Percentiles rank a stretch among this genome's conserved stretches.
These are phyloP conservation scores for Cardamine resedifolia DNA, from an alignment of 345 rosid species.

Conservation along the genomic window DNA sequence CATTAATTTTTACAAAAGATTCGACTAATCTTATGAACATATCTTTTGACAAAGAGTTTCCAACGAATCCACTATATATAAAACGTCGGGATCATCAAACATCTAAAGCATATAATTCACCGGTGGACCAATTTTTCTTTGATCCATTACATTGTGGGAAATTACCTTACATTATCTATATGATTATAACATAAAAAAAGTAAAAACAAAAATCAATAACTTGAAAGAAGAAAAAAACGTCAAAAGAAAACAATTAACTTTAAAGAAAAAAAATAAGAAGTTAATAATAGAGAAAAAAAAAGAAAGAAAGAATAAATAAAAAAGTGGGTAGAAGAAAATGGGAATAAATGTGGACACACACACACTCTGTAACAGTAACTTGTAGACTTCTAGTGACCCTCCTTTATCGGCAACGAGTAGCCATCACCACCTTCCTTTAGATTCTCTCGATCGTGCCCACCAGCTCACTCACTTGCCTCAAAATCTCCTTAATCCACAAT, in stretches of 20 bases:
- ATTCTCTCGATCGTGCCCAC: background rate
- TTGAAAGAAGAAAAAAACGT: background rate
- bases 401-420: slow-evolving; percentile 22
- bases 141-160: background rate
- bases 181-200: background rate
- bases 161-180: background rate
- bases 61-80: background rate
- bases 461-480: background rate
- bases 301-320: background rate
- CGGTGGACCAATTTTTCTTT: background rate
- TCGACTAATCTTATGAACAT: background rate
- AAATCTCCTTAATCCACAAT: background rate
- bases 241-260: background rate
- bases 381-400: background rate
- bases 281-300: background rate
- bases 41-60: background rate
- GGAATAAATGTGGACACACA: slow-evolving; percentile 20
- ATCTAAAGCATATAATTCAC: background rate
- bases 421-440: slow-evolving; percentile 19
- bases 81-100: background rate
- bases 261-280: background rate
- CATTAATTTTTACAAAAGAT: background rate
- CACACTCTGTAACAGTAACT: background rate
- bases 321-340: slow-evolving; percentile 28
- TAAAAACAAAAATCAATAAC: background rate